Evolutionary conservation across 305 asterid genomes (phyloP).

Genomic region (Solanum hybrid): DNA sequence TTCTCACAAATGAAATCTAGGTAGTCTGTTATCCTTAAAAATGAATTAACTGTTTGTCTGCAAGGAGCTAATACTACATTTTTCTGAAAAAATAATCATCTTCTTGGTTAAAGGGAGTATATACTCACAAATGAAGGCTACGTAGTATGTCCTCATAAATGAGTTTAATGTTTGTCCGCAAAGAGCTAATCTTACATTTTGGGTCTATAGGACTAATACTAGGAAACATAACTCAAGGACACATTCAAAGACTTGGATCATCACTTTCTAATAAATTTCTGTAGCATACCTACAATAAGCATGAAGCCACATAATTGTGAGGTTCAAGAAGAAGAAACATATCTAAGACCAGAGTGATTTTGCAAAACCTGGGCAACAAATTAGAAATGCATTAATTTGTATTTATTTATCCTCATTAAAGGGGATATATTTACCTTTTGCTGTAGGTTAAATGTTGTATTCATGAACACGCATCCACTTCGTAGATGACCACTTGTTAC

Average conservation of each 20-base stretch:
- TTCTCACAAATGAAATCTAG: background rate
- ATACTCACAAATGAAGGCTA: background rate
- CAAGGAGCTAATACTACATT: background rate
- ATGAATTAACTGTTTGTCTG: background rate
- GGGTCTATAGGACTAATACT: background rate
- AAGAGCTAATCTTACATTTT: background rate
- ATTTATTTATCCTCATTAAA: background rate
- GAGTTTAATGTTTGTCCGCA: background rate
- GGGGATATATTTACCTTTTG: constrained; percentile 16
- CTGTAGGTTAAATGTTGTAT: constrained; percentile 14
- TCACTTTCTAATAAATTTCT: background rate
- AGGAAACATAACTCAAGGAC: background rate
- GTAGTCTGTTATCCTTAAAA: background rate
- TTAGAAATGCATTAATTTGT: background rate
- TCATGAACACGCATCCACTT: constrained; percentile 26
- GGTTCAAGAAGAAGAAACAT: background rate
- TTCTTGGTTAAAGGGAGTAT: background rate
- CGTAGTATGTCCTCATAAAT: background rate
- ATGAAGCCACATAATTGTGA: background rate
- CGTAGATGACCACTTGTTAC: constrained; percentile 35
- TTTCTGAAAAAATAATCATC: background rate
- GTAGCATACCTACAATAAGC: background rate
- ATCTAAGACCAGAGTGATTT: background rate
- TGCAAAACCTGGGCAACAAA: background rate
- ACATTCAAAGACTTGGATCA: background rate